Conservation (phyloP, 805 yeast genomes). For the Metschnikowia reukaufii region DNA sequence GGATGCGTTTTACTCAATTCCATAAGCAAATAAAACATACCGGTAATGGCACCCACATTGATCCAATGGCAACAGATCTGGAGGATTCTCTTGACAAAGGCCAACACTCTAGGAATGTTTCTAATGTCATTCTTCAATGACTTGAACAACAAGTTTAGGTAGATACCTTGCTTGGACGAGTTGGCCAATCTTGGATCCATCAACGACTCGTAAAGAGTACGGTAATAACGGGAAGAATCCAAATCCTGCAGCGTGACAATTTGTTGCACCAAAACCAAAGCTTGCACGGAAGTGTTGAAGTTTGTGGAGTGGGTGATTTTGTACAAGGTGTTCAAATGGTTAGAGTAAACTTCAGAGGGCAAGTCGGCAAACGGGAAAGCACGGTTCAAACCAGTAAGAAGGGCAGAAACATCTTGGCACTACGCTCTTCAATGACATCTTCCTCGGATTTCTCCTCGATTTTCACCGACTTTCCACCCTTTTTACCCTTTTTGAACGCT, state of each 20-base stretch:
- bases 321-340: conserved; percentile 81
- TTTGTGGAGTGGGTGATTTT: conserved; percentile 91
- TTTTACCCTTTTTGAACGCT: conserved; percentile 76
- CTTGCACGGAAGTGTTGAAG: conserved; percentile 92
- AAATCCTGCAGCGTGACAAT: conserved; percentile 62
- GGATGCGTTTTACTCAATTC: conserved; percentile 68
- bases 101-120: conserved; percentile 64
- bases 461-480: conserved; percentile 83
- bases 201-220: conserved; percentile 86
- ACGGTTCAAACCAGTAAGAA: conserved; percentile 92
- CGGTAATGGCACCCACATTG: conserved; percentile 83
- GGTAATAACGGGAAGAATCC: conserved; percentile 69
- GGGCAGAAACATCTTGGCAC: conserved; percentile 84
- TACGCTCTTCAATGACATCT: conserved; percentile 74
- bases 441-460: conserved; percentile 56
- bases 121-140: conserved; percentile 68
- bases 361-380: conserved; percentile 90
- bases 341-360: conserved; percentile 64
- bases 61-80: conserved; percentile 86
- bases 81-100: conserved; percentile 86
- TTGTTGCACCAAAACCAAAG: conserved; percentile 80
- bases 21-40: conserved; percentile 72
- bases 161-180: conserved; percentile 93
- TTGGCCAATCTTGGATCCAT: conserved; percentile 77
- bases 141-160: conserved; percentile 80